These are phyloP conservation scores for Russula brevipes DNA, from an alignment of 768 basidiomycete genomes.

Conservation along the genomic window DNA sequence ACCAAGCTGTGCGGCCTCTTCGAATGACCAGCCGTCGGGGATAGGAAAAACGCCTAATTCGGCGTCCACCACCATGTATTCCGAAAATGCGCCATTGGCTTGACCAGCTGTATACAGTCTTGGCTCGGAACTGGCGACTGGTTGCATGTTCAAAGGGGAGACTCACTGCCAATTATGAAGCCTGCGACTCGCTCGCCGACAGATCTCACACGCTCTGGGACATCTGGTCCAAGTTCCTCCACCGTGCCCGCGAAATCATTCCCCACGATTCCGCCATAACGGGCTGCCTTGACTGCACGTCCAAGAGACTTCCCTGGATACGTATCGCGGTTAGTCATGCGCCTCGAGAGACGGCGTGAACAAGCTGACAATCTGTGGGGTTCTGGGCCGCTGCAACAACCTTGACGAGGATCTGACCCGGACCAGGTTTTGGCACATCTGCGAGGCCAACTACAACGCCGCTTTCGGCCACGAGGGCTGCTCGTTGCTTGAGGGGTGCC, in stretches of 20 bases:
- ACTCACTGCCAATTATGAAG: slow-evolving; percentile 6
- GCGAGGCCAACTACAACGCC: neutral
- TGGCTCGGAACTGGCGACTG: neutral
- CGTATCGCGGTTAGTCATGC: neutral
- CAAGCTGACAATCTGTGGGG: slow-evolving; percentile 16
- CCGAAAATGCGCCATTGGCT: slow-evolving; percentile 15
- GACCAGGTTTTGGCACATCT: slow-evolving; percentile 13
- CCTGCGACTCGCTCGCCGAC: slow-evolving; percentile 24
- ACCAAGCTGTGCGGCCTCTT: slow-evolving; percentile 23
- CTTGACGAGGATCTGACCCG: slow-evolving; percentile 15
- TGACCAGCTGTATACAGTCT: neutral
- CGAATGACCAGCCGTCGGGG: slow-evolving; percentile 19
- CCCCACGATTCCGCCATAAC: slow-evolving; percentile 14
- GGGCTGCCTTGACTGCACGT: neutral
- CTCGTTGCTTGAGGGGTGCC: slow-evolving; percentile 15
- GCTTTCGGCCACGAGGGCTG: neutral
- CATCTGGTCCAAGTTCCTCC: slow-evolving; percentile 20
- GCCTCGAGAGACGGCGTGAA: neutral
- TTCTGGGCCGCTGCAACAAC: slow-evolving; percentile 14
- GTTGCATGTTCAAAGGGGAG: neutral
- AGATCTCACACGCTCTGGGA: slow-evolving; percentile 14
- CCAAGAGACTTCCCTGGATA: slow-evolving; percentile 2
- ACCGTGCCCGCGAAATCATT: slow-evolving; percentile 24
- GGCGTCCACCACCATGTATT: slow-evolving; percentile 19
- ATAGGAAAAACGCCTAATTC: slow-evolving; percentile 7